A percentile compares a stretch with the other conserved stretches of the same genome.
phyloP scores from a whole-genome alignment of 257 asterid species.

The Gynochthodes officinalis region DNA sequence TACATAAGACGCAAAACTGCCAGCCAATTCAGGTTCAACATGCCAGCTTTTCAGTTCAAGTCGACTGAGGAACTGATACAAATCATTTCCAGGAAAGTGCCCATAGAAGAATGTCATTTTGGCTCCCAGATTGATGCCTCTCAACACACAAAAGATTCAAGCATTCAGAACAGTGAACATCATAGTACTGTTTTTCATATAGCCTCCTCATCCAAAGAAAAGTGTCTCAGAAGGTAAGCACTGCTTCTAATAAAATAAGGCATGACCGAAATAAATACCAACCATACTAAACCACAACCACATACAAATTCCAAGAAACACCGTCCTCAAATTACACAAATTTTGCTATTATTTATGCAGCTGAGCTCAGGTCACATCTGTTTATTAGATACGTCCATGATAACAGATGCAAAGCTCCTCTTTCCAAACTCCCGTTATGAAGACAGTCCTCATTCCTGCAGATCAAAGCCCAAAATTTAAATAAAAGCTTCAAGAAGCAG shows the following conservation, averaged over 20 bases:
- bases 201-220: background rate
- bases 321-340: conserved; percentile 5
- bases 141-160: background rate
- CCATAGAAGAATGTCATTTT: no score
- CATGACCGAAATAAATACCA: background rate
- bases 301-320: background rate
- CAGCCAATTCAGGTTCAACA: background rate
- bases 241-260: background rate
- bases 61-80: background rate
- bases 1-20: no score
- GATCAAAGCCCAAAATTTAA: background rate
- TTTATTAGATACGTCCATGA: background rate
- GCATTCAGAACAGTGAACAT: background rate
- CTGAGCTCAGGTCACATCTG: background rate
- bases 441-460: conserved; percentile 21
- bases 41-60: background rate
- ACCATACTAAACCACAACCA: background rate
- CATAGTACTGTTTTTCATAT: background rate
- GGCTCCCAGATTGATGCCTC: no score
- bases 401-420: background rate
- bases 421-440: background rate
- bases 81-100: background rate
- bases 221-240: background rate
- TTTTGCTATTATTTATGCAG: background rate
- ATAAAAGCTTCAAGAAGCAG: background rate